These are phyloP conservation scores for Thuja plicata DNA, from an alignment of 83 land plant species.

Conservation along the genomic window DNA sequence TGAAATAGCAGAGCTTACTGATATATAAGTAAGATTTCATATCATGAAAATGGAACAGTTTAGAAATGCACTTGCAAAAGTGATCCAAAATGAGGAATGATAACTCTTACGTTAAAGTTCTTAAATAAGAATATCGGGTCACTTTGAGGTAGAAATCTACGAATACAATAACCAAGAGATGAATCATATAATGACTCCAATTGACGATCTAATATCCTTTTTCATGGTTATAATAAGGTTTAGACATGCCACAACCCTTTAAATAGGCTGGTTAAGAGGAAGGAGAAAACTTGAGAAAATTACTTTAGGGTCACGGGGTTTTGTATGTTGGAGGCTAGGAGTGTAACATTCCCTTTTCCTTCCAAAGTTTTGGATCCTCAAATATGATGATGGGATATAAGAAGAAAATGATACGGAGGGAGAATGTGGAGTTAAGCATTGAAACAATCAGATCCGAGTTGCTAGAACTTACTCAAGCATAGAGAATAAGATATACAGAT, in stretches of 20 bases:
- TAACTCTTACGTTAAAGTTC: neutral
- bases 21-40: no score
- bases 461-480: no score
- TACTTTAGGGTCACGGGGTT: neutral
- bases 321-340: neutral
- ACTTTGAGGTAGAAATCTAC: neutral
- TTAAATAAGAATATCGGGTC: neutral
- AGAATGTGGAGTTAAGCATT: no score
- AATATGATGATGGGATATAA: no score
- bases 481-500: no score
- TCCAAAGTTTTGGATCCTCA: neutral
- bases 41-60: neutral
- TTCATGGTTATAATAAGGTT: neutral
- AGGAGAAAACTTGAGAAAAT: neutral
- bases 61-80: neutral
- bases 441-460: no score
- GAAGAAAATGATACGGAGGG: no score
- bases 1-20: neutral
- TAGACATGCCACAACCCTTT: neutral
- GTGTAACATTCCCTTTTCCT: neutral
- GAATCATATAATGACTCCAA: neutral
- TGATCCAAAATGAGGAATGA: neutral
- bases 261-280: neutral
- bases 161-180: neutral
- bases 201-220: neutral